Base-by-base conservation (phyloP, 2,329 filamentous ascomycete genomes). In the Bipolaris zeicola region DNA sequence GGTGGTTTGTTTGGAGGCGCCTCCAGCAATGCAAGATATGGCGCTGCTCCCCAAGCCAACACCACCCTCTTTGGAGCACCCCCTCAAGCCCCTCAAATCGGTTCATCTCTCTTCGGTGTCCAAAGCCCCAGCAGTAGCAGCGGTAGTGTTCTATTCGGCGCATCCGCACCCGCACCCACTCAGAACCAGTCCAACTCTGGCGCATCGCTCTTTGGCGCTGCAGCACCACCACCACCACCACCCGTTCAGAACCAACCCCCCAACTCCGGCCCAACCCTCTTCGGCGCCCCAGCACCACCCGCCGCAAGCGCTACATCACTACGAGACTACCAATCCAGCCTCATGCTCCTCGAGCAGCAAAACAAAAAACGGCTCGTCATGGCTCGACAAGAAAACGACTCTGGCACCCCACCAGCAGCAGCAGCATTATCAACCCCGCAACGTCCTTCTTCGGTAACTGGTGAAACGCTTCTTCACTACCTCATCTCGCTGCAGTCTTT, bases 331-430 rank as follows among this genome's bases (percentile, higher is more conserved):
- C 89, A 93, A 78, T 92, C 91, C 89, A 88, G 92, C 70, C 76
- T 92, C 70, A 93, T 92, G 90, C 77, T 92, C 28, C 83, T 93
- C 8, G 89, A 93, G 75, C 90, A 93, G 76, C 89, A 93, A 76
- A 93, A 93, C 67, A 51, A 44, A 13, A 51, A 42, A 14, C 39
- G 33, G 8, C 43, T 11, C 24, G n/a, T 14, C 4, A 26, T 33
- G 7, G 20, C n/a, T 14, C 20, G 50, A 8, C 26, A 33, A 6
- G 28, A 45, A 6, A 3, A 44, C 8, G n/a, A 34, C 7, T n/a
- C 16, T 16, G 16, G 16, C 16, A 16, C 16, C 16, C 16, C 16
- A 16, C 1, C 16, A 16, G 16, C 16, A 16, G 16, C 16, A 16
- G 16, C 16, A 16, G 16, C 16, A 16, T 16, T 1, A 16, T 16